Conservation (phyloP, 1,284 basidiomycete genomes). For the Boletus smithii region DNA sequence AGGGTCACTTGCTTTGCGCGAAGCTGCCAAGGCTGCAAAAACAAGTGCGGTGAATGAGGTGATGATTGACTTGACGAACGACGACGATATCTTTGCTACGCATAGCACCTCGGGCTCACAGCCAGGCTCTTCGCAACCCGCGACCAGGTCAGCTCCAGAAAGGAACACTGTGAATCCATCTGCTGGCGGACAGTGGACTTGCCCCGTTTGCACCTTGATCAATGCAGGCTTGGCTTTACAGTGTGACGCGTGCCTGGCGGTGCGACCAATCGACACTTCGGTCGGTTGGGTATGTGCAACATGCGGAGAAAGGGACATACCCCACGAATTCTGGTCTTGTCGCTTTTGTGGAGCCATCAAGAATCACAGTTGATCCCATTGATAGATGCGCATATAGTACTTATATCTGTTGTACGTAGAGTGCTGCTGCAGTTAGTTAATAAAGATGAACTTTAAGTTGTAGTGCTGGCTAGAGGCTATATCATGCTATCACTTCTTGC, state of each 20-base stretch:
- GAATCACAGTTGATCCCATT: slow-evolving; percentile 34
- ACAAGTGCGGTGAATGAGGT: slow-evolving; percentile 57
- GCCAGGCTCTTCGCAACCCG: slow-evolving; percentile 14
- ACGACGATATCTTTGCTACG: slow-evolving; percentile 20
- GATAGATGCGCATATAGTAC: slow-evolving; percentile 12
- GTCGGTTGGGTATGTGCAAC: slow-evolving; percentile 64
- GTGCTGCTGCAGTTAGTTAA: slow-evolving; percentile 2
- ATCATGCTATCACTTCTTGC: too few relatives aligned
- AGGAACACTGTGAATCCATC: background rate
- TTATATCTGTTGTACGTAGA: background rate
- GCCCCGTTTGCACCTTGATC: slow-evolving; percentile 67
- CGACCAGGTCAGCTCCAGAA: background rate
- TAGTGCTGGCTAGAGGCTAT: too few relatives aligned
- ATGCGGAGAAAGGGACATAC: slow-evolving; percentile 64
- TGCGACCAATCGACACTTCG: slow-evolving; percentile 42
- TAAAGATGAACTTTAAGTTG: too few relatives aligned
- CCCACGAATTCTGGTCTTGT: slow-evolving; percentile 73
- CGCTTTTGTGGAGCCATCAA: slow-evolving; percentile 68
- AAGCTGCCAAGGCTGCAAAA: slow-evolving; percentile 65
- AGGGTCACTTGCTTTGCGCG: slow-evolving; percentile 55
- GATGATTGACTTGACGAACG: slow-evolving; percentile 52
- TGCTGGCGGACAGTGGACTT: slow-evolving; percentile 53
- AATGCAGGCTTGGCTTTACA: slow-evolving; percentile 50
- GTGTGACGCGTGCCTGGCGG: slow-evolving; percentile 62
- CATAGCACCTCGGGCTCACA: slow-evolving; percentile 24